Base-by-base conservation (phyloP, 495 filamentous ascomycete genomes). In the Daldinia loculata region DNA sequence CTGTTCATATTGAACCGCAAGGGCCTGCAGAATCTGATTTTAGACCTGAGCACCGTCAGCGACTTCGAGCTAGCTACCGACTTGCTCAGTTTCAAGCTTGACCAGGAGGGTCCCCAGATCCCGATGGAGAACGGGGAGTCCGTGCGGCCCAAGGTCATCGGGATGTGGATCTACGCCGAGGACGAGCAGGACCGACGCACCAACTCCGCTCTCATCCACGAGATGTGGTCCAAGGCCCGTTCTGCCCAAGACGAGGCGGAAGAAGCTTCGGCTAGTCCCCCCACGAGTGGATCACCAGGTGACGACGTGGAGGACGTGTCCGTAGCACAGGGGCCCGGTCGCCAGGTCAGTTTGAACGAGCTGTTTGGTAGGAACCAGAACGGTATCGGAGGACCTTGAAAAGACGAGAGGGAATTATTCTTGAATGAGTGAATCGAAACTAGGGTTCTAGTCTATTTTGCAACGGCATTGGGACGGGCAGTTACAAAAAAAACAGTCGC, bases 1-100 rank as follows among this genome's bases (percentile, higher is more conserved):
- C 74, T 84, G 24, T 84, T 85, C 70, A 72, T 85, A 29, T 76
- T 85, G 56, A 85, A 83, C 76, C 81, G 83, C 45, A 79, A 81
- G 22, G 77, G 80, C 29, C 73, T 83, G 62, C 75, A 80, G 29
- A 85, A 85, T 64, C 61, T 83, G 19, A 63, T 75, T 27, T 43
- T 85, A 19, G 82, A 85, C 61, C 78, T 85, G 1, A 60, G 67
- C 43, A 48, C 41, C 4, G 80, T 84, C 39, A 74, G 67, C 56
- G 73, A 82, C 43, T 80, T 82, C 65, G 83, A 85, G 78, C 70
- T 81, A 2, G 70, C 77, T 11, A 77, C 70, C 24, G 77, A 79
- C 72, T 76, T 84, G 39, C 75, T 84, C 17, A 82, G 80, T 52
- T 79, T 84, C 62, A 77, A 78, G 55, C 70, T 84, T n/a, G 80